Conservation (phyloP, 202 grass and related monocot genomes). For the Musa balbisiana region DNA sequence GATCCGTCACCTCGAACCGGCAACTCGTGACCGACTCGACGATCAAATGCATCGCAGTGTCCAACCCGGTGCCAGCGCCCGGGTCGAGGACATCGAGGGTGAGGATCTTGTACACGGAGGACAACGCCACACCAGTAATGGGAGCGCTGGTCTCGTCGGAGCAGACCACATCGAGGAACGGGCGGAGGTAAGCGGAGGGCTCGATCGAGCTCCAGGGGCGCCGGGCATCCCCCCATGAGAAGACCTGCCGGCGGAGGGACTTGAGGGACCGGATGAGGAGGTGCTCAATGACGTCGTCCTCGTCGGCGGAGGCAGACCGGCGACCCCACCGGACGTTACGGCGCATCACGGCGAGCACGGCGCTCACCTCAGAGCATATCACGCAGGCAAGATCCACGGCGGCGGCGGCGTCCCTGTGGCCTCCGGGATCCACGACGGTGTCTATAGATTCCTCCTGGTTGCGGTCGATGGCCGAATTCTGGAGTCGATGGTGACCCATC, state of each 20-base stretch:
- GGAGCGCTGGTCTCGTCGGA: conserved; percentile 95
- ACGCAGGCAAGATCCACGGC: conserved; percentile 56
- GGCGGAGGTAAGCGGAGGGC: conserved; percentile 64
- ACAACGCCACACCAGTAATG: conserved; percentile 80
- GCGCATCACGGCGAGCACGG: conserved; percentile 78
- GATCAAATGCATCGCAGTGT: conserved; percentile 53
- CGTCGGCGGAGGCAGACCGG: conserved; percentile 39
- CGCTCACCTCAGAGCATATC: conserved; percentile 65
- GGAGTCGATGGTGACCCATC: conserved; percentile 49
- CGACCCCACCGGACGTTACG: conserved; percentile 48
- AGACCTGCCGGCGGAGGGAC: conserved; percentile 52
- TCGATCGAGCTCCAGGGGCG: conserved; percentile 34
- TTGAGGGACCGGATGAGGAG: conserved; percentile 70
- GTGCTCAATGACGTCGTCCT: conserved; percentile 68
- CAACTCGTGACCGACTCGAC: conserved; percentile 77
- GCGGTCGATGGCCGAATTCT: conserved; percentile 38
- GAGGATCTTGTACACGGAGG: conserved; percentile 86
- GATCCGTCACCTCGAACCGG: conserved; percentile 93
- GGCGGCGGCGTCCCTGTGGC: background rate
- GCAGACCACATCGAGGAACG: conserved; percentile 87
- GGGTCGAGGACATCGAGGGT: conserved; percentile 56
- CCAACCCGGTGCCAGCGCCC: conserved; percentile 25
- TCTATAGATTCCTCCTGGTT: conserved; percentile 48
- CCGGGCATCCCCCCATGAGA: conserved; percentile 37
- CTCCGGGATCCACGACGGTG: background rate